Evolutionary conservation across 768 basidiomycete species (phyloP), one percentile per base, ranked within the genome.

Genomic region (Daedaleopsis sinensis): DNA sequence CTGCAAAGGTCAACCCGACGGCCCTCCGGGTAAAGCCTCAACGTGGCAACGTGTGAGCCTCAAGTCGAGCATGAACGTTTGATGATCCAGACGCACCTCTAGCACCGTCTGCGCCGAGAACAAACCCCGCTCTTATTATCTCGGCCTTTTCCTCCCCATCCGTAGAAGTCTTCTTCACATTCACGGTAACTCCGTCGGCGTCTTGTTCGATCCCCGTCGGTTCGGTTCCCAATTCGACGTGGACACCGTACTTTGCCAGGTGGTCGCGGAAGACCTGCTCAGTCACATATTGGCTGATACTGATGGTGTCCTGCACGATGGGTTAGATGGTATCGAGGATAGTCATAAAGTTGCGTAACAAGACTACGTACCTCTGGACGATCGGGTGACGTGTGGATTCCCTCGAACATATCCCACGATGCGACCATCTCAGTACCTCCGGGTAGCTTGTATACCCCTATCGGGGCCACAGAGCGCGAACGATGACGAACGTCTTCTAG

Each of bases 51-150:
- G 18, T 24, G 18, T 37, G 0, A 54, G 13, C 5, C n/a, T n/a
- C 38, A 13, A 18, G n/a, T 15, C 19, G 43, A 47, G 37, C n/a
- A 12, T 1, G 1, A 19, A 37, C 7, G 3, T 18, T 18, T 44
- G 24, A 5, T 13, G 15, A 48, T 19, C 39, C 8, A 3, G 13
- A 52, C 66, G 42, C 7, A 72, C 75, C 70, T 60, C 63, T 67
- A 0, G 77, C 80, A 16, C 79, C 79, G 61, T 82, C 82, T 0
- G 75, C 69, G 1, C 80, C 80, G 15, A 82, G 66, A 1, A 83
- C 62, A 63, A 71, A 80, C 2, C 71, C 67, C n/a, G 62, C 66
- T 7, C 59, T 65, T 7, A 72, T 59, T 3, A 52, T 68, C 58
- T 80, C 77, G n/a, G 57, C 48, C 0, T 51, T 44, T 37, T 72